phyloP scores from a whole-genome alignment of 2,329 filamentous ascomycete genomes.

The Aspergillus alliaceus region DNA sequence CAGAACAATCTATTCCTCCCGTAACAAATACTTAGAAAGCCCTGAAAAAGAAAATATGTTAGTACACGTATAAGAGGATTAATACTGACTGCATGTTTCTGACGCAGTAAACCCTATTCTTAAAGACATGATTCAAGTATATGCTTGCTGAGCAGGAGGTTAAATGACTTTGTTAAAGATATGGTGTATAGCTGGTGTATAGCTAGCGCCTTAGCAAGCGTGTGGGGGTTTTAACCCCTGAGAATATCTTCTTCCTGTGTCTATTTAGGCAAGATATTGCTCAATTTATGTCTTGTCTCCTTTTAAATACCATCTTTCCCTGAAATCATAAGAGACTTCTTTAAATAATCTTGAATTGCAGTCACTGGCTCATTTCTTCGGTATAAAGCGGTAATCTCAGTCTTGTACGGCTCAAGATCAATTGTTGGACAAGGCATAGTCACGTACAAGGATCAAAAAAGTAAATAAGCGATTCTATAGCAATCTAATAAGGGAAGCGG shows the following conservation, averaged over 20 bases:
- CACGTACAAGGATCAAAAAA: background rate
- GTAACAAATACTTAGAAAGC: no score
- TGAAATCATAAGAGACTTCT: no score
- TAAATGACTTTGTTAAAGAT: no score
- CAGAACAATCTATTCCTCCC: no score
- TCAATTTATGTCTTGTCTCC: no score
- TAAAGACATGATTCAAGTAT: conserved; percentile 12
- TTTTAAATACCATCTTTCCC: no score
- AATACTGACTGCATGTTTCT: background rate
- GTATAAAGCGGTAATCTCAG: conserved; percentile 22
- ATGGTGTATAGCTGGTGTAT: no score
- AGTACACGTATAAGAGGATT: background rate
- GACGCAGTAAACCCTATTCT: conserved; percentile 10
- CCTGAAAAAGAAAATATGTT: no score
- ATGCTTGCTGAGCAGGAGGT: conserved; percentile 9
- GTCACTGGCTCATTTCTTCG: background rate
- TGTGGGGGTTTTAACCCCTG: no score
- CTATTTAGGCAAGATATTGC: no score
- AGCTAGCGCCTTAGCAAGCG: no score
- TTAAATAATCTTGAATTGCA: background rate
- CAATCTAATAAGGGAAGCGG: background rate
- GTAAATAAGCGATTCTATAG: background rate
- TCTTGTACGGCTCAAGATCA: conserved; percentile 39
- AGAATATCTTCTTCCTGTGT: no score
- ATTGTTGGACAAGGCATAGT: background rate